phyloP scores from a whole-genome alignment of 2,329 filamentous ascomycete genomes.

The Sporothrix inflata region DNA sequence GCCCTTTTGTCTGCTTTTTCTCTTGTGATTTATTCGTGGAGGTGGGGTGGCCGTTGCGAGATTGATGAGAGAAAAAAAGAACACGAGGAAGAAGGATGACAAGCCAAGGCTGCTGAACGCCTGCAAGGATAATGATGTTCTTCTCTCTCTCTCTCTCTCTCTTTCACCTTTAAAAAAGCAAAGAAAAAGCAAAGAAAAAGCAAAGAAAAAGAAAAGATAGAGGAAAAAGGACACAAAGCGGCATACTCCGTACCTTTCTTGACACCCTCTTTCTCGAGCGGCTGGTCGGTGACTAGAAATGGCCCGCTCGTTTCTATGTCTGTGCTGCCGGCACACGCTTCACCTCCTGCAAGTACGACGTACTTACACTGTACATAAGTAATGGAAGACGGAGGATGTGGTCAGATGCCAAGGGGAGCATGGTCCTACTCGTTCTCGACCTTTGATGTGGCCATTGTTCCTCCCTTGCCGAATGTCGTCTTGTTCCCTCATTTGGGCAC shows the following conservation, averaged over 20 bases:
- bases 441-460: background rate
- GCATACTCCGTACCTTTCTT: background rate
- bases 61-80: background rate
- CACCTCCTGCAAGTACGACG: background rate
- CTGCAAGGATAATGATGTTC: no score
- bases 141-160: no score
- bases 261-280: background rate
- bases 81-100: background rate
- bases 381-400: background rate
- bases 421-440: background rate
- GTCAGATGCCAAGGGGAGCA: background rate
- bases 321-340: background rate
- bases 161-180: background rate
- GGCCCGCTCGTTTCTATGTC: background rate
- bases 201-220: background rate
- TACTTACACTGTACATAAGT: background rate
- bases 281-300: slow-evolving; percentile 19
- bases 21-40: slow-evolving; percentile 6
- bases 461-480: background rate
- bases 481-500: background rate
- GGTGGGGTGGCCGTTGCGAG: slow-evolving; percentile 14
- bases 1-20: slow-evolving; percentile 6
- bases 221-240: background rate
- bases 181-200: background rate
- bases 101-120: background rate